phyloP scores from a whole-genome alignment of 176 grass and related monocot genomes.

The Melocanna baccifera region DNA sequence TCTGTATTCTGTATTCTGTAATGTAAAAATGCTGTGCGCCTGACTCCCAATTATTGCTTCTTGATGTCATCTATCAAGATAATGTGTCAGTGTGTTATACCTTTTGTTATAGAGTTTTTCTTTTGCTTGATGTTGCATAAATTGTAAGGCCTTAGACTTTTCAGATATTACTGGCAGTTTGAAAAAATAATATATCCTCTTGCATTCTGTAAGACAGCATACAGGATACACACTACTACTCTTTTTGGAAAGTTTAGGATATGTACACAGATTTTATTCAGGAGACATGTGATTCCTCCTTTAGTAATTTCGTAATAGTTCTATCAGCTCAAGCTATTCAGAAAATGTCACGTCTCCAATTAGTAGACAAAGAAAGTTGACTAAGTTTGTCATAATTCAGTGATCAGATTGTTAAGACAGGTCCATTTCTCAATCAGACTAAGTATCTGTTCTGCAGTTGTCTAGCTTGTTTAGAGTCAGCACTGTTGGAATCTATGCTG shows the following conservation, averaged over 20 bases:
- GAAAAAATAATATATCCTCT: constrained; percentile 2
- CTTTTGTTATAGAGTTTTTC: neutral
- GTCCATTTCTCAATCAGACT: neutral
- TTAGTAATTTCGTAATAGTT: neutral
- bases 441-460: neutral
- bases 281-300: neutral
- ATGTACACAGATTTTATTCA: neutral
- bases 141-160: neutral
- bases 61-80: neutral
- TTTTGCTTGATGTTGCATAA: neutral
- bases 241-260: neutral
- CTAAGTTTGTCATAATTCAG: neutral
- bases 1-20: neutral
- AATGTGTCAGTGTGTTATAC: neutral
- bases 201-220: neutral
- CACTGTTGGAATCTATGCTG: neutral
- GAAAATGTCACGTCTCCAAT: neutral
- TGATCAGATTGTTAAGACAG: neutral
- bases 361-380: neutral
- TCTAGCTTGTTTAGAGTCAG: neutral
- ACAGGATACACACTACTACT: neutral
- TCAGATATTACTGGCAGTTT: neutral
- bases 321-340: neutral
- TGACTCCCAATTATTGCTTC: neutral
- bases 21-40: neutral